These are phyloP conservation scores for Climacium dendroides DNA, from an alignment of 225 moss, liverwort and hornwort genomes.

Conservation along the genomic window DNA sequence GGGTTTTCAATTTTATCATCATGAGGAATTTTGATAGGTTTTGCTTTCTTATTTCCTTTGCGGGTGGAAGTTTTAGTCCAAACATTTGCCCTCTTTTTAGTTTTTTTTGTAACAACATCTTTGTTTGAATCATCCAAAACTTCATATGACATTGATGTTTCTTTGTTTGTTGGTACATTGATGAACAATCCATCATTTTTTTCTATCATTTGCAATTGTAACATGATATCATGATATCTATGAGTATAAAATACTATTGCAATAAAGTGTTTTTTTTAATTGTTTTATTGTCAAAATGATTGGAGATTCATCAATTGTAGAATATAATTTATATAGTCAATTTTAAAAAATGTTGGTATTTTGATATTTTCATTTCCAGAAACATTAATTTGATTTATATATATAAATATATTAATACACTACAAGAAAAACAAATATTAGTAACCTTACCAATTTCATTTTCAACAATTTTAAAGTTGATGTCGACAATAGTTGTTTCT, in stretches of 20 bases:
- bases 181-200: background rate
- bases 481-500: background rate
- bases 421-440: fast-evolving
- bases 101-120: conserved; percentile 29
- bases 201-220: background rate
- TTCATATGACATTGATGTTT: conserved; percentile 4
- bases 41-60: conserved; percentile 54
- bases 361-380: no score
- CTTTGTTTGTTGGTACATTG: conserved; percentile 16
- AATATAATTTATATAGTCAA: no score
- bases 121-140: background rate
- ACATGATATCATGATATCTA: background rate
- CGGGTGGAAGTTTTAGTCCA: conserved; percentile 70
- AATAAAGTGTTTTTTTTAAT: background rate
- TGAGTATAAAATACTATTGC: background rate
- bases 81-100: conserved; percentile 54
- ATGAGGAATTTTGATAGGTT: conserved; percentile 1
- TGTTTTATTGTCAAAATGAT: background rate
- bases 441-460: background rate
- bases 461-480: background rate
- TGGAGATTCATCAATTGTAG: background rate
- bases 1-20: conserved; percentile 35
- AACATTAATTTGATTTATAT: background rate
- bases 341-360: no score
- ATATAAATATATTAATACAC: fast-evolving